phyloP scores from a whole-genome alignment of 192 early-diverging fungal species.

The Coemansia sp. region DNA sequence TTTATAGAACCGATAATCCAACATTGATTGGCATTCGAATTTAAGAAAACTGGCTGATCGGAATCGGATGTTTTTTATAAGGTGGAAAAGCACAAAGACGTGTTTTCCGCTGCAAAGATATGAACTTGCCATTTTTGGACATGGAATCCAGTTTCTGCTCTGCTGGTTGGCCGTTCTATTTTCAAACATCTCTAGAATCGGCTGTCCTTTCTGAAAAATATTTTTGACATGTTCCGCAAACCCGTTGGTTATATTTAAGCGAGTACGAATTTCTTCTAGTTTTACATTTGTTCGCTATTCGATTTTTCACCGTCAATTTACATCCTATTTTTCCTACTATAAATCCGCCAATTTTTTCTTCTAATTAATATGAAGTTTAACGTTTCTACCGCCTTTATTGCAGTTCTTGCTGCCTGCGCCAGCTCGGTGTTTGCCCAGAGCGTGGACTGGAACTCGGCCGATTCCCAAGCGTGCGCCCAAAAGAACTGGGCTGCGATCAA shows the following conservation, averaged over 20 bases:
- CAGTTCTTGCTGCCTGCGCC: constrained; percentile 17
- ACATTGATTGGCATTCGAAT: too few relatives aligned
- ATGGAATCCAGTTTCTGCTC: not conserved
- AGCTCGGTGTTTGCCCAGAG: constrained; percentile 7
- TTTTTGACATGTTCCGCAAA: not conserved
- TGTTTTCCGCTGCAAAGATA: not conserved
- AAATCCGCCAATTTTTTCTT: not conserved
- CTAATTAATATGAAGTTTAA: constrained; percentile 29
- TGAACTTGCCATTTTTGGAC: constrained; percentile 1
- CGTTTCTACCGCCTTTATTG: constrained; percentile 8
- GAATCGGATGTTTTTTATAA: not conserved
- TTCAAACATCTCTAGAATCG: not conserved
- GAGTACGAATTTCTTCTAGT: not conserved
- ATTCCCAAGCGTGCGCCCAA: constrained; percentile 23
- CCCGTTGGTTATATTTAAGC: not conserved
- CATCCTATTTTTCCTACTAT: not conserved
- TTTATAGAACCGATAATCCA: too few relatives aligned
- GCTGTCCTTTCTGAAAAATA: not conserved
- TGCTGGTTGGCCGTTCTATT: not conserved
- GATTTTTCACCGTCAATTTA: not conserved
- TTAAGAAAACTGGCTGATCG: not conserved
- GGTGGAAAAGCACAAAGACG: not conserved
- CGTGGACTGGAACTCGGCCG: constrained; percentile 26
- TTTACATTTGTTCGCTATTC: not conserved
- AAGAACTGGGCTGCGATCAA: constrained; percentile 32